Conservation (phyloP, 768 basidiomycete species). For the Tephrocybe sp. region DNA sequence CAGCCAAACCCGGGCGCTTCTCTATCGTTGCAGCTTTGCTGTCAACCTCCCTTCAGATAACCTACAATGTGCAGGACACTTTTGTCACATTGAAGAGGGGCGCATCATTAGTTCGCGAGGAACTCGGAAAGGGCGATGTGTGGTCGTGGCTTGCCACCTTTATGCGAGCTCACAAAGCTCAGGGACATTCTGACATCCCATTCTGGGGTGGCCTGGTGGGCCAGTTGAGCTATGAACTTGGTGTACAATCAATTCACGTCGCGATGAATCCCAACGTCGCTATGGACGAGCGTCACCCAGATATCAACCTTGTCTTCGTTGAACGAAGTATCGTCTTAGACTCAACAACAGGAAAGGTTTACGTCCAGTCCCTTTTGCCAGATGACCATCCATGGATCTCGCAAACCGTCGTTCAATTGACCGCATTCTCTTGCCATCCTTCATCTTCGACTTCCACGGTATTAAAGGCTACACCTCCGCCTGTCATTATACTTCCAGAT, state of each 20-base stretch:
- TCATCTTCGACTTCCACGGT: constrained; percentile 4
- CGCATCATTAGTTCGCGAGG: constrained; percentile 31
- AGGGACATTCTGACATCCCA: constrained; percentile 48
- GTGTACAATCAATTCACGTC: constrained; percentile 54
- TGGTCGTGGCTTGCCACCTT: constrained; percentile 79
- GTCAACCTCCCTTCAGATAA: constrained; percentile 55
- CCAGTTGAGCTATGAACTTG: constrained; percentile 78
- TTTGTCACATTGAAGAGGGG: constrained; percentile 47
- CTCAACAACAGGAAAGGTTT: constrained; percentile 42
- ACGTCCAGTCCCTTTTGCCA: constrained; percentile 65
- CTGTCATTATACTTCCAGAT: constrained; percentile 52
- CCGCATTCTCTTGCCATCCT: constrained; percentile 15
- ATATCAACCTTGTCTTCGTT: constrained; percentile 75
- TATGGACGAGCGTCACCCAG: constrained; percentile 48
- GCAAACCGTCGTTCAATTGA: constrained; percentile 35
- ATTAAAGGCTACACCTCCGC: constrained; percentile 5
- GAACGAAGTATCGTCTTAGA: constrained; percentile 79
- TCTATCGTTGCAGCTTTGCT: constrained; percentile 70
- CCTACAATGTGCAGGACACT: constrained; percentile 51
- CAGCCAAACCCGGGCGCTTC: constrained; percentile 70
- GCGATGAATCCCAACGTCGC: constrained; percentile 26
- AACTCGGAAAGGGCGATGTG: constrained; percentile 52
- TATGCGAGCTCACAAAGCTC: constrained; percentile 53
- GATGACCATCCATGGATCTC: constrained; percentile 63
- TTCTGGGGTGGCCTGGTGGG: constrained; percentile 88